Percentiles rank a stretch among this genome's conserved stretches.
Evolutionary conservation across 163 green algal genomes (phyloP).

Genomic region (Chlamydomonas reinhardtii): DNA sequence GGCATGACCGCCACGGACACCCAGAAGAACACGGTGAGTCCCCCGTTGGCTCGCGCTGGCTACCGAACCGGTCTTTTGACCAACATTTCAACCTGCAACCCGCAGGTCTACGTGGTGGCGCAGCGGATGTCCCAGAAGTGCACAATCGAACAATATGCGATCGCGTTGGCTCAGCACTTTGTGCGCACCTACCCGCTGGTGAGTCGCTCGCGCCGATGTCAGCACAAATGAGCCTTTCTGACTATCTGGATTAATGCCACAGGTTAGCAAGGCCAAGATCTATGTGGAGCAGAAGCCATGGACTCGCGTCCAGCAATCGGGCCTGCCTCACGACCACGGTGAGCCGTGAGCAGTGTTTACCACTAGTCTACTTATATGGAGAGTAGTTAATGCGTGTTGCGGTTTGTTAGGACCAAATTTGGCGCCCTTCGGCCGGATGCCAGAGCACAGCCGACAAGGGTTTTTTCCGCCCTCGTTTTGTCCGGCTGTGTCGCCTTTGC

Average conservation of each 20-base stretch:
- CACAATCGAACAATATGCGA: conserved; percentile 90
- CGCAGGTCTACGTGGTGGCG: conserved; percentile 92
- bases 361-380: too few species aligned
- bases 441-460: too few species aligned
- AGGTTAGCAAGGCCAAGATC: conserved; percentile 91
- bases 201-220: background rate
- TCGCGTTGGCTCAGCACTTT: conserved; percentile 90
- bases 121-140: conserved; percentile 83
- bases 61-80: background rate
- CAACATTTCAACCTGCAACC: too few species aligned
- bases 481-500: too few species aligned
- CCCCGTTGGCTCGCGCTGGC: background rate
- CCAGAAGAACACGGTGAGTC: conserved; percentile 91
- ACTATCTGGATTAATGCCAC: background rate
- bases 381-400: too few species aligned
- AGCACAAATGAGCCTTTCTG: background rate
- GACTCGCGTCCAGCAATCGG: conserved; percentile 75
- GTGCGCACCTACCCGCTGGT: conserved; percentile 84
- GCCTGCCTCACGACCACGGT: conserved; percentile 77
- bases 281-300: conserved; percentile 91
- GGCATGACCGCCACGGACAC: conserved; percentile 96
- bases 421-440: too few species aligned
- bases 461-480: too few species aligned
- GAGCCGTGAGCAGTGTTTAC: background rate
- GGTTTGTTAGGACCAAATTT: too few species aligned